Percentiles rank a stretch among this genome's conserved stretches.
These are phyloP conservation scores for Torrubiella hemipterigena DNA, from an alignment of 2,329 filamentous ascomycete species.

Conservation along the genomic window DNA sequence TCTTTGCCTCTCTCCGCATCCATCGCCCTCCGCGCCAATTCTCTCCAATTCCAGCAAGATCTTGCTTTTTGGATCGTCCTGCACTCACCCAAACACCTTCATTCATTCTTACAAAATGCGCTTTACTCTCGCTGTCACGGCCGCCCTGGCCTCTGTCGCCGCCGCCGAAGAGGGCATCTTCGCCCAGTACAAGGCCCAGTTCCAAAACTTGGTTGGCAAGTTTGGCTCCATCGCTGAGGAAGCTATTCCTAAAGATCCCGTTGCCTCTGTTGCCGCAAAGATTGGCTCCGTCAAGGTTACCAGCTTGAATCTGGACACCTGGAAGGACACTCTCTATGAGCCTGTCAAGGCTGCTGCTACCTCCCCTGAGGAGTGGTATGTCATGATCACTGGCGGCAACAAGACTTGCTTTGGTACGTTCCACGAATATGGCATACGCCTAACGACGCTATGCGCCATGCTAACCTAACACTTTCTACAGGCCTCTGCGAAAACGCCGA, in stretches of 20 bases:
- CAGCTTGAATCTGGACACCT: constrained; percentile 53
- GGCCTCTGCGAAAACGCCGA: constrained; percentile 56
- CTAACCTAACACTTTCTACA: constrained; percentile 16
- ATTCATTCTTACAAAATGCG: constrained; percentile 35
- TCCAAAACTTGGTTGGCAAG: constrained; percentile 52
- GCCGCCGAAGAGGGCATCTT: constrained; percentile 39
- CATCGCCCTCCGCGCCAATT: not conserved
- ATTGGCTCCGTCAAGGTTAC: constrained; percentile 30
- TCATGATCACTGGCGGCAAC: constrained; percentile 64
- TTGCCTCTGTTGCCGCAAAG: constrained; percentile 29
- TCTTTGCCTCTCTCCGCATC: not conserved
- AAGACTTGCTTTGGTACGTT: constrained; percentile 59
- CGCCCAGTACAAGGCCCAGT: constrained; percentile 49
- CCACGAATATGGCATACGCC: not conserved
- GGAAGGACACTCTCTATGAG: constrained; percentile 54
- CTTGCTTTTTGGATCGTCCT: not conserved
- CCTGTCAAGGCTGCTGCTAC: constrained; percentile 47
- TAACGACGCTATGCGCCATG: not conserved
- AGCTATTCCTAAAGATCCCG: constrained; percentile 27
- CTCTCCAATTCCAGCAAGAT: not conserved
- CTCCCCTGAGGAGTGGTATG: constrained; percentile 63
- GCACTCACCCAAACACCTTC: constrained; percentile 3
- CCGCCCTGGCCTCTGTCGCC: constrained; percentile 44
- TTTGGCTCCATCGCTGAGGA: constrained; percentile 39
- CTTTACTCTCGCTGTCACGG: constrained; percentile 33